Percentiles rank a stretch among this genome's conserved stretches.
phyloP scores from a whole-genome alignment of 2,329 filamentous ascomycete genomes.

The Colletotrichum musae region DNA sequence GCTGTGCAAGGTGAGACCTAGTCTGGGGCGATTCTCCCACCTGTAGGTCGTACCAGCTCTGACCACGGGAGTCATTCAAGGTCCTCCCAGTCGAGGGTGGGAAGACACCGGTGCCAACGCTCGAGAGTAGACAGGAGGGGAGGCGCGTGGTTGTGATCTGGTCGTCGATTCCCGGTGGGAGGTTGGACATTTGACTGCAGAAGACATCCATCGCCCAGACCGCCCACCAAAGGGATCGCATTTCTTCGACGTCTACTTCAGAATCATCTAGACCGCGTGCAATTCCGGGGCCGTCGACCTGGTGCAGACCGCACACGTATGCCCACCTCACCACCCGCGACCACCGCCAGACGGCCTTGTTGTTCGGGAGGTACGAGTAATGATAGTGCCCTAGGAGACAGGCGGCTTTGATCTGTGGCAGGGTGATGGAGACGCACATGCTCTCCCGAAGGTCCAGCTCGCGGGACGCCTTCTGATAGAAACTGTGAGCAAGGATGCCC shows the following conservation, averaged over 20 bases:
- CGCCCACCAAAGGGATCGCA: slow-evolving; percentile 7
- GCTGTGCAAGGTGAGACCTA: not conserved
- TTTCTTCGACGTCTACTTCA: not conserved
- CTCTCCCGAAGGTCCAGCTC: not conserved
- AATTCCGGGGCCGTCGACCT: not conserved
- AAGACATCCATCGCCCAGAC: slow-evolving; percentile 9
- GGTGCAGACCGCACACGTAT: slow-evolving; percentile 3
- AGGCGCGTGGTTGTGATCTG: not conserved
- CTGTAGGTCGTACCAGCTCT: not conserved
- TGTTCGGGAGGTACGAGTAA: slow-evolving; percentile 1
- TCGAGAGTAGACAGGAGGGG: not conserved
- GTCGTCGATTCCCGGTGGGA: slow-evolving; percentile 5
- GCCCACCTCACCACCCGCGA: slow-evolving; percentile 13
- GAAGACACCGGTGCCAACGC: not conserved
- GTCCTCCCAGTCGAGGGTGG: not conserved
- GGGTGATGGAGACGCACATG: not conserved
- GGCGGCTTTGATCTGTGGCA: not conserved
- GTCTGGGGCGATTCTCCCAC: not conserved
- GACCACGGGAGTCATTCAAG: not conserved
- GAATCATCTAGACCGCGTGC: not conserved
- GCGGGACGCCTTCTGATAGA: not conserved
- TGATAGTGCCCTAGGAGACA: slow-evolving; percentile 8
- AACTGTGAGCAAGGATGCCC: not conserved
- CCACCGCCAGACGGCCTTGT: not conserved
- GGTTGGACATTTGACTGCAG: not conserved